Percentiles rank a stretch among this genome's conserved stretches.
phyloP scores from a whole-genome alignment of 2,329 filamentous ascomycete genomes.

The Colletotrichum coccodes region DNA sequence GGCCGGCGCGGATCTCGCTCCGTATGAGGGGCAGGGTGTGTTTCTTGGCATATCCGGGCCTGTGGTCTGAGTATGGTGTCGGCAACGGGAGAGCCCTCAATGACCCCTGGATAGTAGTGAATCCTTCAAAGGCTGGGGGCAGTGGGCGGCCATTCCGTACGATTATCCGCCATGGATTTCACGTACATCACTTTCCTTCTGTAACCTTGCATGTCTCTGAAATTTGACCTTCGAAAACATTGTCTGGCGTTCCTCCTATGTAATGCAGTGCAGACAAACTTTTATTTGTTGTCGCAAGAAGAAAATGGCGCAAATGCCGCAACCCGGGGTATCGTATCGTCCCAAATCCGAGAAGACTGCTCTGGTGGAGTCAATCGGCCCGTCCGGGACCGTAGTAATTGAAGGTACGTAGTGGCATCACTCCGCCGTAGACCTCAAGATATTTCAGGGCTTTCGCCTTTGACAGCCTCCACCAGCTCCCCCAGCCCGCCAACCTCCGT shows the following conservation, averaged over 20 bases:
- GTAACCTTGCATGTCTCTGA: background rate
- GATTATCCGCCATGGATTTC: background rate
- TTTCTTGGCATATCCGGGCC: slow-evolving; percentile 22
- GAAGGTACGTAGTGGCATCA: slow-evolving; percentile 24
- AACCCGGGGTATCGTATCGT: slow-evolving; percentile 20
- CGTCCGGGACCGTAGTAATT: slow-evolving; percentile 8
- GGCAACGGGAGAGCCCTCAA: slow-evolving; percentile 2
- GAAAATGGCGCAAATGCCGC: slow-evolving; percentile 6
- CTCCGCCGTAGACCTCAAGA: slow-evolving; percentile 29
- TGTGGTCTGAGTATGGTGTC: slow-evolving; percentile 19
- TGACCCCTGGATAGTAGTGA: background rate
- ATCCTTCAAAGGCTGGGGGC: slow-evolving; percentile 7
- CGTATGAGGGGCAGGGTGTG: background rate
- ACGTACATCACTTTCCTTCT: background rate
- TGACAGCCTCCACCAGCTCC: slow-evolving; percentile 66
- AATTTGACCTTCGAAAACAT: background rate
- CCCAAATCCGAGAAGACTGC: slow-evolving; percentile 1
- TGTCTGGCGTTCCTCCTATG: background rate
- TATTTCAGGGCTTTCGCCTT: slow-evolving; percentile 55
- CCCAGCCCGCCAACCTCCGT: slow-evolving; percentile 72
- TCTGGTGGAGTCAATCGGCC: slow-evolving; percentile 23
- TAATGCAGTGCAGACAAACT: background rate
- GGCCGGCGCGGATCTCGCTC: slow-evolving; percentile 12
- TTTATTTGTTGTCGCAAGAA: background rate
- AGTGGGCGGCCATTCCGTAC: slow-evolving; percentile 4